phyloP scores from a whole-genome alignment of 2,329 filamentous ascomycete species.

The Macrophomina tecta region DNA sequence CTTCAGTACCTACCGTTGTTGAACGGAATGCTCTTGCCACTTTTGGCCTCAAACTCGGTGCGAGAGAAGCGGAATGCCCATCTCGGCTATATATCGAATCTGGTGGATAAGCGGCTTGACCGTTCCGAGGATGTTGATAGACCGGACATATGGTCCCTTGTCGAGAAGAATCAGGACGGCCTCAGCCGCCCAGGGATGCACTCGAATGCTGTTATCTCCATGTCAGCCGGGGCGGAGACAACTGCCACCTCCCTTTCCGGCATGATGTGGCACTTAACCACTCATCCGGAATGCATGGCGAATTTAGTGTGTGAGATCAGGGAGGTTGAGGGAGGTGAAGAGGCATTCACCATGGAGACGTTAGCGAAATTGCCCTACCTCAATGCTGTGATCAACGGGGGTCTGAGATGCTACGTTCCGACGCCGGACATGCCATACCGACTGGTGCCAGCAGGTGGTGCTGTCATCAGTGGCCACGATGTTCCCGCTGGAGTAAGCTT shows the following conservation, averaged over 20 bases:
- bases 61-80: not conserved
- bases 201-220: conserved; percentile 29
- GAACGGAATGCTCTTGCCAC: not conserved
- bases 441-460: conserved; percentile 37
- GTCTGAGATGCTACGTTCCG: conserved; percentile 52
- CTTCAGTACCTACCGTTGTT: not conserved
- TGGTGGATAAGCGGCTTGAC: not conserved
- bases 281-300: not conserved
- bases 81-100: not conserved
- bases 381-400: conserved; percentile 46
- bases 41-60: not conserved
- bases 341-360: conserved; percentile 27
- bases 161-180: not conserved
- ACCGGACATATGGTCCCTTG: not conserved
- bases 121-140: not conserved
- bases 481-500: conserved; percentile 31
- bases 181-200: conserved; percentile 30
- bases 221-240: conserved; percentile 49
- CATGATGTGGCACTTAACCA: conserved; percentile 43
- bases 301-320: not conserved
- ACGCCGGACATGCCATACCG: conserved; percentile 45
- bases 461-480: conserved; percentile 33
- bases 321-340: not conserved
- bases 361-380: conserved; percentile 6
- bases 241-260: conserved; percentile 50